Evolutionary conservation across 2,329 filamentous ascomycete species (phyloP).

Genomic region (Fusarium sp.): DNA sequence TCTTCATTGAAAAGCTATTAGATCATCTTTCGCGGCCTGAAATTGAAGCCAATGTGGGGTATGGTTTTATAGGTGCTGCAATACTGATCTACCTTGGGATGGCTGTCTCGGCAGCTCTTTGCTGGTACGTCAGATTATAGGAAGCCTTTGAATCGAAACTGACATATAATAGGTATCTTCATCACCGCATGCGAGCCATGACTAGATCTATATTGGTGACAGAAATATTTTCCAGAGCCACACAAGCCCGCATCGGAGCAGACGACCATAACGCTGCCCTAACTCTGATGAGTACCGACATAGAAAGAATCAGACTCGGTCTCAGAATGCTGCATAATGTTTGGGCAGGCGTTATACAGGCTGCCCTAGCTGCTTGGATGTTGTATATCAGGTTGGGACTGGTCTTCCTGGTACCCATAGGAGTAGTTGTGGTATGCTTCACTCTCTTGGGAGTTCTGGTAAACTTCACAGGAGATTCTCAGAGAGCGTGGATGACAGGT

Average conservation of each 20-base stretch:
- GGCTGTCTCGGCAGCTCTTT: neutral
- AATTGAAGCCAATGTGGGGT: neutral
- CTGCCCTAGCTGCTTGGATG: neutral
- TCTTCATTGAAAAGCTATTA: neutral
- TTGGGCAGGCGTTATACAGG: neutral
- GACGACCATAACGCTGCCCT: neutral
- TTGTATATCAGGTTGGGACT: neutral
- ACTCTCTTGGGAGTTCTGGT: constrained; percentile 23
- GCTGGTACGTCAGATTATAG: neutral
- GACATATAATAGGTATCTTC: neutral
- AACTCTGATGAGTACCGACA: neutral
- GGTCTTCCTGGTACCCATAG: neutral
- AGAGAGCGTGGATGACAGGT: constrained; percentile 49
- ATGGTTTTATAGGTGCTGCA: neutral
- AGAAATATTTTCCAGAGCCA: neutral
- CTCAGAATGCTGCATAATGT: neutral
- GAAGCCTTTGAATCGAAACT: neutral
- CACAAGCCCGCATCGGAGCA: neutral
- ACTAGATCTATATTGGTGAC: neutral
- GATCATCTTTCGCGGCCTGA: neutral
- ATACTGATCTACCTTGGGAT: neutral
- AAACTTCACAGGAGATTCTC: constrained; percentile 29
- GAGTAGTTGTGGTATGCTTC: neutral
- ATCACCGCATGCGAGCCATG: neutral
- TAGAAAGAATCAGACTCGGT: neutral